Evolutionary conservation across 2,329 filamentous ascomycete species (phyloP), one percentile per base, ranked within the genome.

Genomic region (Sporothrix curviconia): DNA sequence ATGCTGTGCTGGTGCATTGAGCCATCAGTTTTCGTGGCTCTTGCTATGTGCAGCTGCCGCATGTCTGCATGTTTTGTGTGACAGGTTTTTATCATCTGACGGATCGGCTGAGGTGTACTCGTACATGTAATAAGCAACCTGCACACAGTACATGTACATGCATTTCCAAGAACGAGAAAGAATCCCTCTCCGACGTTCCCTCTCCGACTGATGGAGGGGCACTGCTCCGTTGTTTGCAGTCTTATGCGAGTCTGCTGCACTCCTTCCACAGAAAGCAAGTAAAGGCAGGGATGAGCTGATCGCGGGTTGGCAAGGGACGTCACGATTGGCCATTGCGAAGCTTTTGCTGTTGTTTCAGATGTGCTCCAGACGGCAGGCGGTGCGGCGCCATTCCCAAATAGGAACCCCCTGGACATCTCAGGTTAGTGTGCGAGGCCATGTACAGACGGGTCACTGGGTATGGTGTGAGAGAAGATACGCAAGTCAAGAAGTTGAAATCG

Each of bases 291-390:
- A 47, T 55, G 53, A 22, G n/a, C 42, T 39, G 34, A 47, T 40
- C 11, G 22, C n/a, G 54, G 54, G 40, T 40, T 28, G 34, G 7
- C 9, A n/a, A 42, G 34, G 34, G 12, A 30, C 15, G 43, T 47
- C 43, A 34, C 54, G 34, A 56, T 56, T 56, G 54, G 43, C 34
- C n/a, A 43, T 15, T 39, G 32, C 14, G 42, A 39, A 25, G 42
- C 14, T 19, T 49, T 40, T 32, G n/a, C 43, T 39, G 22, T 22
- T 55, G 53, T 56, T 56, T 56, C 54, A 56, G 54, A 56, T 49
- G 34, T 55, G 22, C 54, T 49, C 34, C 40, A 56, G 34, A 46
- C 42, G 54, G 54, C 43, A 56, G 42, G 52, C 39, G 52, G 51
- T 15, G 49, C 24, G 28, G 52, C 52, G 30, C 30, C 52, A 30